These are phyloP conservation scores for Trametes gibbosa DNA, from an alignment of 768 basidiomycete species.

Conservation along the genomic window DNA sequence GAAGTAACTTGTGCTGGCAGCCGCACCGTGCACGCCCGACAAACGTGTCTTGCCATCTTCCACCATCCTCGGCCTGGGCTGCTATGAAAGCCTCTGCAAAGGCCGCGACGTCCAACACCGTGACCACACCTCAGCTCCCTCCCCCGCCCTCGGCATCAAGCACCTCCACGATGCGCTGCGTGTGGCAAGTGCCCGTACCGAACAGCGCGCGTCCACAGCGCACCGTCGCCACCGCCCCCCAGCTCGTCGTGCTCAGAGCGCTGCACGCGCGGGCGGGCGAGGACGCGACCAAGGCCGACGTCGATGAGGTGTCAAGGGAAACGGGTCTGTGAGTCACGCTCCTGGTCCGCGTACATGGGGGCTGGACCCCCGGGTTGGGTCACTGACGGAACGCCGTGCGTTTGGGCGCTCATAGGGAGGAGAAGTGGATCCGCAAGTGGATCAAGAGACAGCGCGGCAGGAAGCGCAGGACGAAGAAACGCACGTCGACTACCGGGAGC, in stretches of 20 bases:
- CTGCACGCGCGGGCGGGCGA: constrained; percentile 10
- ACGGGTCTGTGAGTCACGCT: constrained; percentile 26
- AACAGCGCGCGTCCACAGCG: not conserved
- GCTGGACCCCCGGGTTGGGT: too few species aligned
- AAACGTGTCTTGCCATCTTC: not conserved
- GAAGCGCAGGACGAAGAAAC: not conserved
- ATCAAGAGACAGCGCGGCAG: constrained; percentile 12
- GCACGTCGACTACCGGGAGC: not conserved
- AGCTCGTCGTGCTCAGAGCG: constrained; percentile 9
- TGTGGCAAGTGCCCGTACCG: constrained; percentile 2
- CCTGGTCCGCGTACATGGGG: too few species aligned
- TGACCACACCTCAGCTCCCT: not conserved
- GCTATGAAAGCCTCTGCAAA: not conserved
- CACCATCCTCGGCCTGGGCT: not conserved
- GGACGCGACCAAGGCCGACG: constrained; percentile 13
- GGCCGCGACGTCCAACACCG: not conserved
- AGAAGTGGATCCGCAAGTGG: constrained; percentile 26
- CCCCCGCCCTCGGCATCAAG: not conserved
- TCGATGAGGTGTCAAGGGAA: constrained; percentile 11
- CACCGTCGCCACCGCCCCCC: constrained; percentile 12
- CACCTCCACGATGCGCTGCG: constrained; percentile 4
- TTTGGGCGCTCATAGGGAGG: constrained; percentile 1
- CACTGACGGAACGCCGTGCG: not conserved
- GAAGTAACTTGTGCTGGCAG: not conserved
- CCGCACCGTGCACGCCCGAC: not conserved